These are phyloP conservation scores for Mangifera indica DNA, from an alignment of 345 rosid genomes.

Conservation along the genomic window DNA sequence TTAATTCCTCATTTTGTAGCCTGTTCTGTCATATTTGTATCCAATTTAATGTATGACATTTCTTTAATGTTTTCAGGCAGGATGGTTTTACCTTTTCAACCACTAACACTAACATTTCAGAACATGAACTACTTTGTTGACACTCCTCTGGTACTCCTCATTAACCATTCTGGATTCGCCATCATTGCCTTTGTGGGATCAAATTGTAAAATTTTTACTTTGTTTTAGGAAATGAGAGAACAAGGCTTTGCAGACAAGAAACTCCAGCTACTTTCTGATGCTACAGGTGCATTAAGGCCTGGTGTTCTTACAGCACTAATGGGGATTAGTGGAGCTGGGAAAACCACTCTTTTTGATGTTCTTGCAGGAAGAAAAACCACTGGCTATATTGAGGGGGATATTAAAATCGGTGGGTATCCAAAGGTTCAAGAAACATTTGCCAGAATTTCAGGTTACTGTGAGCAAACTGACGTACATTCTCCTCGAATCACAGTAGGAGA, in stretches of 20 bases:
- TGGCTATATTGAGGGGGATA: slow-evolving; percentile 71
- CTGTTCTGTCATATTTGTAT: neutral
- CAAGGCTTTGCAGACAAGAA: slow-evolving; percentile 45
- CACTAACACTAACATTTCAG: slow-evolving; percentile 52
- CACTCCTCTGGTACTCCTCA: slow-evolving; percentile 52
- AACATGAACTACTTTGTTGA: slow-evolving; percentile 59
- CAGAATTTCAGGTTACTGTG: slow-evolving; percentile 80
- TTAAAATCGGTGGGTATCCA: slow-evolving; percentile 60
- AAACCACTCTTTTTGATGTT: slow-evolving; percentile 82
- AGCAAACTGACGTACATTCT: slow-evolving; percentile 81
- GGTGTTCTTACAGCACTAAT: slow-evolving; percentile 79
- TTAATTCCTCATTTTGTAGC: neutral
- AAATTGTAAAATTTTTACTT: neutral
- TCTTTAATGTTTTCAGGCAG: slow-evolving; percentile 37
- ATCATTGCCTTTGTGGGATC: neutral
- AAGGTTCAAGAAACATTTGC: slow-evolving; percentile 79
- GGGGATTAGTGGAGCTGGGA: slow-evolving; percentile 93
- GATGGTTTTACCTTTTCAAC: slow-evolving; percentile 65
- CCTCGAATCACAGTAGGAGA: slow-evolving; percentile 70
- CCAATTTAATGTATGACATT: neutral
- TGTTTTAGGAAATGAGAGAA: slow-evolving; percentile 53
- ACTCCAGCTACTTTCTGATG: slow-evolving; percentile 59
- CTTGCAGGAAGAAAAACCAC: slow-evolving; percentile 81
- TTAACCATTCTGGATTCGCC: neutral
- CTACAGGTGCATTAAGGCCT: slow-evolving; percentile 68